phyloP scores from a whole-genome alignment of 2,329 filamentous ascomycete genomes.

The Talaromyces sp. region DNA sequence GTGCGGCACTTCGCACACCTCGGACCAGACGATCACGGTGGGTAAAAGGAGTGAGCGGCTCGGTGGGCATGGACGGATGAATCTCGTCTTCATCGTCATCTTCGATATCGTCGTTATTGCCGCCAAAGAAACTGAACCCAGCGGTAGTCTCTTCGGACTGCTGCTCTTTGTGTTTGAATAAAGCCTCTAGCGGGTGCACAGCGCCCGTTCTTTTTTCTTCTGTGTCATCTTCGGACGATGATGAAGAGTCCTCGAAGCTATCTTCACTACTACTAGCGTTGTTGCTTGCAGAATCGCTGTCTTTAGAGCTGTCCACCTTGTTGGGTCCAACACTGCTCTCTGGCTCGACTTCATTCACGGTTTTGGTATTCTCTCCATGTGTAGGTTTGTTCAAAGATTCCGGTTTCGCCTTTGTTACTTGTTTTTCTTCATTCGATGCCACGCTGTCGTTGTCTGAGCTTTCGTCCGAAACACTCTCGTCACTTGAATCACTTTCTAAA shows the following conservation, averaged over 20 bases:
- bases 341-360: constrained; percentile 15
- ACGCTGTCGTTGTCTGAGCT: not conserved
- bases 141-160: constrained; percentile 40
- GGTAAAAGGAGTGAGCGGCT: constrained; percentile 77
- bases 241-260: constrained; percentile 8
- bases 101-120: constrained; percentile 32
- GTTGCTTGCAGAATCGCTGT: constrained; percentile 1
- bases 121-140: constrained; percentile 75
- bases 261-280: constrained; percentile 10
- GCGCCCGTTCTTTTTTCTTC: constrained; percentile 36
- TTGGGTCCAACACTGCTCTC: not conserved
- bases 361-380: constrained; percentile 21
- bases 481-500: not conserved
- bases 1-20: constrained; percentile 74
- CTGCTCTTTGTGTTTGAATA: constrained; percentile 67
- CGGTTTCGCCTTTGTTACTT: not conserved
- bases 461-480: not conserved
- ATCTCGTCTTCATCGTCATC: constrained; percentile 41
- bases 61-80: constrained; percentile 26
- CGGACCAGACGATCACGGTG: constrained; percentile 66
- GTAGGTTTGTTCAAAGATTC: not conserved
- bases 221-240: constrained; percentile 35
- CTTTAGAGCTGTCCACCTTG: not conserved
- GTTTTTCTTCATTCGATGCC: not conserved
- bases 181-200: constrained; percentile 81